Conservation (phyloP, 1,139 yeast genomes). For the Kluyveromyces sp. region DNA sequence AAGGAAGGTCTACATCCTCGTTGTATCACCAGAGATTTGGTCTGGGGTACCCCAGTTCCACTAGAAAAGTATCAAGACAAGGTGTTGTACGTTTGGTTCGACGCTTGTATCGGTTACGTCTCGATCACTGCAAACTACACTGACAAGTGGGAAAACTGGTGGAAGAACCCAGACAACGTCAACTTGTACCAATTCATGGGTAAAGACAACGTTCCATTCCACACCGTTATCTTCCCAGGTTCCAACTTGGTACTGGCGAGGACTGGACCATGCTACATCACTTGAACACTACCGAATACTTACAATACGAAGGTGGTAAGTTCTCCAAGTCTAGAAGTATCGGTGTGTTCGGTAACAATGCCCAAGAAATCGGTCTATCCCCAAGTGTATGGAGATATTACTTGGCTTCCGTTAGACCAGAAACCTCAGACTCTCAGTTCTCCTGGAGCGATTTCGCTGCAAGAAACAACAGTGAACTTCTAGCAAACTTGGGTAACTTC, state of each 20-base stretch:
- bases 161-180: constrained; percentile 86
- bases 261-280: constrained; percentile 89
- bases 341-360: constrained; percentile 98
- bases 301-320: constrained; percentile 96
- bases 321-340: constrained; percentile 94
- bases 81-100: constrained; percentile 97
- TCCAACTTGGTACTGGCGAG: constrained; percentile 83
- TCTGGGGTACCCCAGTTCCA: constrained; percentile 99
- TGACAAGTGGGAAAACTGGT: constrained; percentile 76
- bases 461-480: constrained; percentile 83
- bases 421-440: constrained; percentile 89
- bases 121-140: constrained; percentile 94
- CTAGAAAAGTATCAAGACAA: constrained; percentile 72
- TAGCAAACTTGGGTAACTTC: constrained; percentile 94
- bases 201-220: constrained; percentile 98
- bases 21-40: constrained; percentile 92
- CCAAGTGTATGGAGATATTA: constrained; percentile 98
- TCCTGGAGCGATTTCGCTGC: constrained; percentile 96
- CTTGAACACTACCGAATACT: constrained; percentile 87
- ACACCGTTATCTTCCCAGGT: constrained; percentile 94
- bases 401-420: constrained; percentile 88
- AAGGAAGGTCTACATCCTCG: constrained; percentile 90
- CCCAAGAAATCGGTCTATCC: constrained; percentile 83
- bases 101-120: constrained; percentile 93
- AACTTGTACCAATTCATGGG: constrained; percentile 96